These are phyloP conservation scores for Lentinula boryana DNA, from an alignment of 768 basidiomycete species.

Conservation along the genomic window DNA sequence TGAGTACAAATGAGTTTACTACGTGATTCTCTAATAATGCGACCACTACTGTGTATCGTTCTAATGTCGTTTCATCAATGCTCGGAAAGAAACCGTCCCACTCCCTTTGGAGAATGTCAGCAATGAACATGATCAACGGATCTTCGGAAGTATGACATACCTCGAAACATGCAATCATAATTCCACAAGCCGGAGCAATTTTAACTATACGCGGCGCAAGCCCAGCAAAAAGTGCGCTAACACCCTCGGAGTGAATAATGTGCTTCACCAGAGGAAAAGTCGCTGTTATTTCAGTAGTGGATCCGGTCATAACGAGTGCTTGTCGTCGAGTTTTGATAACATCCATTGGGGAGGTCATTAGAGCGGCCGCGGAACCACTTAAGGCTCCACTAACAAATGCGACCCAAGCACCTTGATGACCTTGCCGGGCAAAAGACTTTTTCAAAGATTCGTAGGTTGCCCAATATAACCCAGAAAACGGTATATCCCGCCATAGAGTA, in stretches of 20 bases:
- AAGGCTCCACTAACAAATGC: constrained; percentile 89
- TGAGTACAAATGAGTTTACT: neutral
- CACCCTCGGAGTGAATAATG: constrained; percentile 76
- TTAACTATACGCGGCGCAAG: constrained; percentile 85
- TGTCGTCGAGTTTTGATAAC: constrained; percentile 95
- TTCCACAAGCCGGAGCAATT: constrained; percentile 95
- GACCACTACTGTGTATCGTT: too few species aligned
- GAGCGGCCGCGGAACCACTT: constrained; percentile 81
- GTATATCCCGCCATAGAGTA: constrained; percentile 95
- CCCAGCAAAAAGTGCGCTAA: constrained; percentile 75
- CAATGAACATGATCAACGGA: constrained; percentile 2
- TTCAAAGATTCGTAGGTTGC: constrained; percentile 89
- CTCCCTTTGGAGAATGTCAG: constrained; percentile 35
- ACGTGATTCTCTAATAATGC: neutral
- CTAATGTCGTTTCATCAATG: constrained; percentile 3
- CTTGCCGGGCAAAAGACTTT: constrained; percentile 44
- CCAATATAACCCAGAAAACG: constrained; percentile 97
- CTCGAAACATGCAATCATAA: constrained; percentile 98
- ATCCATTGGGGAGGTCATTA: constrained; percentile 93
- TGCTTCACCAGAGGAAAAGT: constrained; percentile 55
- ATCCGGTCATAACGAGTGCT: constrained; percentile 63
- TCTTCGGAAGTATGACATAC: constrained; percentile 31
- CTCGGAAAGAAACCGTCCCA: constrained; percentile 48
- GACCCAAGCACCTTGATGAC: constrained; percentile 53
- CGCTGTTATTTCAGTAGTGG: constrained; percentile 27